phyloP scores from a whole-genome alignment of 2,329 filamentous ascomycete genomes.

The Westerdykella sp. region DNA sequence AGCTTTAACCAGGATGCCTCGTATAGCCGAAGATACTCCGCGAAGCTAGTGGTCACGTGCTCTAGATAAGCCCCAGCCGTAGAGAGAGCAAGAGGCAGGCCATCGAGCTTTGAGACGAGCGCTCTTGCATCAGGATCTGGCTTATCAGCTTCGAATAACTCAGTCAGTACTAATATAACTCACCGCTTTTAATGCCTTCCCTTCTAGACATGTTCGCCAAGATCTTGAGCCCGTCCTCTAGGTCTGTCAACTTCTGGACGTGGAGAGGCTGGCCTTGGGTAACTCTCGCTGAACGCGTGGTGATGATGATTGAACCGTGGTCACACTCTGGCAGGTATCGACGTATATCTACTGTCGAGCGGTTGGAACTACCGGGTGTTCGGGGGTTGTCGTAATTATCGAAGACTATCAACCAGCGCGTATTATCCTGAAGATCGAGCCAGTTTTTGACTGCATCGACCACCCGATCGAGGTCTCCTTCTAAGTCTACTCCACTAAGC shows the following conservation, averaged over 20 bases:
- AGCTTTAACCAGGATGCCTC: slow-evolving; percentile 20
- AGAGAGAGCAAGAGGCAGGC: slow-evolving; percentile 12
- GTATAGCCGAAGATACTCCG: slow-evolving; percentile 29
- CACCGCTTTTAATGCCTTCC: slow-evolving; percentile 6
- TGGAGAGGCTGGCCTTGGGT: slow-evolving; percentile 7
- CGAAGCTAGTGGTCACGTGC: slow-evolving; percentile 10
- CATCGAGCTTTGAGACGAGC: slow-evolving; percentile 13
- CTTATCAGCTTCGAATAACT: slow-evolving; percentile 2
- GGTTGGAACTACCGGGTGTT: slow-evolving; percentile 8
- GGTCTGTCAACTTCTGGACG: slow-evolving; percentile 8
- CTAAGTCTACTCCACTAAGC: slow-evolving; percentile 16
- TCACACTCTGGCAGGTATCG: slow-evolving; percentile 8
- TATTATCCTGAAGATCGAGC: slow-evolving; percentile 34
- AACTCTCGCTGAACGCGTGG: slow-evolving; percentile 9
- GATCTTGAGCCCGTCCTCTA: slow-evolving; percentile 11
- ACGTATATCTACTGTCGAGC: slow-evolving; percentile 27
- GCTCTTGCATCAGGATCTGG: slow-evolving; percentile 28
- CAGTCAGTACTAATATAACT: slow-evolving; percentile 3
- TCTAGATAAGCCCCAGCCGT: slow-evolving; percentile 13
- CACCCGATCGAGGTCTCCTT: slow-evolving; percentile 21
- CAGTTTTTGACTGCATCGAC: slow-evolving; percentile 34
- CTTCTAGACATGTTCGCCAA: slow-evolving; percentile 9
- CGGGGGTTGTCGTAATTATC: slow-evolving; percentile 42
- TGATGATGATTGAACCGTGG: slow-evolving; percentile 12
- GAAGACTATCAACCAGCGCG: slow-evolving; percentile 37